Evolutionary conservation across 441 rosid genomes (phyloP).

Genomic region (Macaranga tanarius): DNA sequence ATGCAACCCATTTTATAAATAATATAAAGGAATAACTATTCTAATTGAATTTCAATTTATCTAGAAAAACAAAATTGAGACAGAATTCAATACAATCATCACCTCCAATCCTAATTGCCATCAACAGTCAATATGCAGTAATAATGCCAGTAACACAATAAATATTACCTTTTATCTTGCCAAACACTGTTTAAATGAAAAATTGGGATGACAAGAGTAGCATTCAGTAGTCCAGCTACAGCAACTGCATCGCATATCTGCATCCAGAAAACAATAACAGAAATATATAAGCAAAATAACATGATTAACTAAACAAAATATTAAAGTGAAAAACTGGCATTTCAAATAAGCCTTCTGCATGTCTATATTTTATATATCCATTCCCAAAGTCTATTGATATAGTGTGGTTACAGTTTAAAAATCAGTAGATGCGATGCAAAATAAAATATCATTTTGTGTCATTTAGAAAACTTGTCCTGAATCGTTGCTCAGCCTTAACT

Average conservation of each 20-base stretch:
- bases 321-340: no score
- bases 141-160: slow-evolving; percentile 9
- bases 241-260: slow-evolving; percentile 98
- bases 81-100: neutral
- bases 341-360: neutral
- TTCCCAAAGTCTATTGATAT: no score
- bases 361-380: neutral
- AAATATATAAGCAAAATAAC: neutral
- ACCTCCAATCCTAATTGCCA: neutral
- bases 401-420: neutral
- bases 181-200: slow-evolving; percentile 94
- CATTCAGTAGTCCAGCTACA: slow-evolving; percentile 90
- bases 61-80: neutral
- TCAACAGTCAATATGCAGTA: neutral
- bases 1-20: neutral
- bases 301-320: no score
- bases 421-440: neutral
- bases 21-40: no score
- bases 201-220: slow-evolving; percentile 86
- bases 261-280: slow-evolving; percentile 23
- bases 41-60: neutral
- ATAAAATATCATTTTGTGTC: no score
- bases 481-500: neutral
- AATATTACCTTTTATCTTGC: slow-evolving; percentile 92
- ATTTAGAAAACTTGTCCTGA: no score